These are phyloP conservation scores for Lotmaria passim DNA, from an alignment of 208 protist genomes.

Conservation along the genomic window DNA sequence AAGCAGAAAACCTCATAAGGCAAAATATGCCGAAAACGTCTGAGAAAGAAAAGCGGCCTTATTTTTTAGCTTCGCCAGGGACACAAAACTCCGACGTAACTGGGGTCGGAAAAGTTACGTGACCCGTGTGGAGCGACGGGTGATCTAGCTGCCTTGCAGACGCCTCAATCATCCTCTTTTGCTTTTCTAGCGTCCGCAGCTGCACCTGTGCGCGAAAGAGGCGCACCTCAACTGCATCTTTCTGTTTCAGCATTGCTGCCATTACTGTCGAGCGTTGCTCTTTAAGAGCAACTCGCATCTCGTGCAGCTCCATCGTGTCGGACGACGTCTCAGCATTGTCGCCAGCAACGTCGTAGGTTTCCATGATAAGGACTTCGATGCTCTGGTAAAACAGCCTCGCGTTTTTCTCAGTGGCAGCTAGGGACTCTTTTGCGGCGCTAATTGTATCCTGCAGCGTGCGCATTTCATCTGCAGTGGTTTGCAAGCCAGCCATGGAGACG, in stretches of 20 bases:
- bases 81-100: neutral
- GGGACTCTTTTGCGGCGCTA: neutral
- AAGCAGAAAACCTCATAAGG: neutral
- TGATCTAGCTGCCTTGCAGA: conserved; percentile 8
- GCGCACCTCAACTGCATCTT: conserved; percentile 8
- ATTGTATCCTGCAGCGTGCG: neutral
- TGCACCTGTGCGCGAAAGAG: conserved; percentile 22
- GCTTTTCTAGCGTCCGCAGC: conserved; percentile 11
- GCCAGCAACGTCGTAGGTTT: conserved; percentile 2
- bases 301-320: neutral
- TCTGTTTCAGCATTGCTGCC: conserved; percentile 13
- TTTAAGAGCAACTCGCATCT: conserved; percentile 4
- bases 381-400: conserved; percentile 11
- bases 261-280: conserved; percentile 7
- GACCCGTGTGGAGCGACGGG: neutral
- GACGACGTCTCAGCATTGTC: neutral
- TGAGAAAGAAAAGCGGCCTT: neutral
- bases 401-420: conserved; percentile 3
- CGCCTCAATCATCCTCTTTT: neutral
- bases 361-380: conserved; percentile 13
- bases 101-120: neutral
- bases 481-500: conserved; percentile 3
- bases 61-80: neutral
- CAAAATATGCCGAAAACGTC: neutral
- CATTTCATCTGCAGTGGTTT: neutral